A percentile compares a stretch with the other conserved stretches of the same genome.
These are phyloP conservation scores for Phialophora tarda DNA, from an alignment of 2,329 filamentous ascomycete species.

Conservation along the genomic window DNA sequence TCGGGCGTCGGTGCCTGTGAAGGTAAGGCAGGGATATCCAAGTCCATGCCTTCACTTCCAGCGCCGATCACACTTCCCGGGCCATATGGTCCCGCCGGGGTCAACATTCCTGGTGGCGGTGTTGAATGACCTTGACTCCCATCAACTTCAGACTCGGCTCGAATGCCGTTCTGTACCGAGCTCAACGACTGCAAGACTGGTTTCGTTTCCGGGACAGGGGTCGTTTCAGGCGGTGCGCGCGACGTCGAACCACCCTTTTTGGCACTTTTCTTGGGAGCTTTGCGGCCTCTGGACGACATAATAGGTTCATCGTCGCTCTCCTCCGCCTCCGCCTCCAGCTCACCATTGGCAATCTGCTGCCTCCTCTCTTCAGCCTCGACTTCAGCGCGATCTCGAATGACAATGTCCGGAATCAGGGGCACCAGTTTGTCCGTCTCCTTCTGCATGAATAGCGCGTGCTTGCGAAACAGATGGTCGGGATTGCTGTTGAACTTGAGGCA, in stretches of 20 bases:
- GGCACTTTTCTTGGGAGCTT: constrained; percentile 79
- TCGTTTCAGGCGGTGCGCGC: constrained; percentile 75
- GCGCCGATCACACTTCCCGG: constrained; percentile 59
- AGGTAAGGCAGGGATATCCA: constrained; percentile 76
- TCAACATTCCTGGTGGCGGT: constrained; percentile 72
- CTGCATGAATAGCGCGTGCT: constrained; percentile 94
- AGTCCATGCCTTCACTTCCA: constrained; percentile 78
- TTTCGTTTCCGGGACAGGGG: constrained; percentile 76
- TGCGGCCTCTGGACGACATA: constrained; percentile 93
- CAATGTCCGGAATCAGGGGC: constrained; percentile 89
- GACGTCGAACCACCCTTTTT: constrained; percentile 68
- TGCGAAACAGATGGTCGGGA: constrained; percentile 81
- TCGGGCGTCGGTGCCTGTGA: constrained; percentile 74
- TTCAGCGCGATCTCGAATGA: constrained; percentile 87
- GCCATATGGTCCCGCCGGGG: constrained; percentile 74
- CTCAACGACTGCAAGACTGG: constrained; percentile 65
- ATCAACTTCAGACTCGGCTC: constrained; percentile 73
- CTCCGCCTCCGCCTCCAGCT: constrained; percentile 75
- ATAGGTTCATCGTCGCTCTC: constrained; percentile 98
- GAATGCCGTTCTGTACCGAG: constrained; percentile 54
- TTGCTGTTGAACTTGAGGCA: constrained; percentile 95
- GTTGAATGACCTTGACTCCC: constrained; percentile 82
- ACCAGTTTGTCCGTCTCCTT: constrained; percentile 98
- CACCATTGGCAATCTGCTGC: constrained; percentile 80
- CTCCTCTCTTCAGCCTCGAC: constrained; percentile 85